Evolutionary conservation across 305 asterid genomes (phyloP).

Genomic region (Fraxinus paxiana): DNA sequence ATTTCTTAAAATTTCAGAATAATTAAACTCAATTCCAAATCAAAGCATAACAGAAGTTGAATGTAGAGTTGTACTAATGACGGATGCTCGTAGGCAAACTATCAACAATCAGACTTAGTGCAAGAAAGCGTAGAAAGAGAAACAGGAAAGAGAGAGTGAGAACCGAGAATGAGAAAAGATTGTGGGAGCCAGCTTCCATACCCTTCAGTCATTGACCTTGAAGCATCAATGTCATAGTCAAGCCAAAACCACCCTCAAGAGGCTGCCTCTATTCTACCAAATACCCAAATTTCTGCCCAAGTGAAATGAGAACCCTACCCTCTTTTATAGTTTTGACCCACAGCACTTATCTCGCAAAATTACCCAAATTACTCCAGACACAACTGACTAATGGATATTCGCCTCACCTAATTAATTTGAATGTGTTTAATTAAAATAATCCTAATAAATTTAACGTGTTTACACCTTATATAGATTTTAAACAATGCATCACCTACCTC

Average conservation of each 20-base stretch:
- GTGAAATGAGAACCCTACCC: not conserved
- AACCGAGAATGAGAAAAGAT: not conserved
- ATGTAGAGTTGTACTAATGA: not conserved
- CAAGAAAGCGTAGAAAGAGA: not conserved
- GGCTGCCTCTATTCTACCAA: not conserved
- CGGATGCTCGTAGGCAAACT: not conserved
- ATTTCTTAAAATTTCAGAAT: not conserved
- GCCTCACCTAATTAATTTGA: not conserved
- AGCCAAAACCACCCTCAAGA: not conserved
- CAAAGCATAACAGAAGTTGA: not conserved
- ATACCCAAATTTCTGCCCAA: not conserved
- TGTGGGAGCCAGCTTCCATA: not conserved
- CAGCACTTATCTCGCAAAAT: not conserved
- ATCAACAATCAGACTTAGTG: not conserved
- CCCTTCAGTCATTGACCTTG: not conserved
- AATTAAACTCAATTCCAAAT: not conserved
- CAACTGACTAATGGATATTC: not conserved
- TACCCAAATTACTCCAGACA: not conserved
- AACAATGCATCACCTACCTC: not conserved
- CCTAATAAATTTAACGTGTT: not conserved
- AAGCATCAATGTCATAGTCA: not conserved
- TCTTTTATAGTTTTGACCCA: not conserved
- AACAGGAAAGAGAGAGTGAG: not conserved
- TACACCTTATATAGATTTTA: not conserved
- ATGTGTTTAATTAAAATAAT: not conserved